These are phyloP conservation scores for Rhizopogon vinicolor DNA, from an alignment of 768 basidiomycete genomes.

Conservation along the genomic window DNA sequence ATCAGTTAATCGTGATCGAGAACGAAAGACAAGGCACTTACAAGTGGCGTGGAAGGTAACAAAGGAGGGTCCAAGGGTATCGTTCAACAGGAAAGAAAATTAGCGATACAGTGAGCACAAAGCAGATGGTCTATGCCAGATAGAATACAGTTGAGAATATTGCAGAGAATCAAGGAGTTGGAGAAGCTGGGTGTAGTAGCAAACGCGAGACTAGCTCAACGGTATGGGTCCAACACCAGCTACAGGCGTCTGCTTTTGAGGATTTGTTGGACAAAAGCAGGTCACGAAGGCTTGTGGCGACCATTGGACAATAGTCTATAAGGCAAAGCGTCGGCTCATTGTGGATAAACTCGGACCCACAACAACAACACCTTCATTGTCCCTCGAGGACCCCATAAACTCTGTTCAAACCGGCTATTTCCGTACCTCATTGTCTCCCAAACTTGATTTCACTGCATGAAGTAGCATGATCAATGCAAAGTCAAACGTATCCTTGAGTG, in stretches of 20 bases:
- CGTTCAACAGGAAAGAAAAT: not conserved
- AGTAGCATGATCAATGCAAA: not conserved
- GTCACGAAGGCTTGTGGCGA: conserved; percentile 7
- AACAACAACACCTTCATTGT: conserved; percentile 18
- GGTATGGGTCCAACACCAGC: not conserved
- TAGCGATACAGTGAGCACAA: conserved; percentile 1
- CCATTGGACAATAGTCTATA: conserved; percentile 16
- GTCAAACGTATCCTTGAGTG: no score
- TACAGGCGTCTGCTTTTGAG: conserved; percentile 10
- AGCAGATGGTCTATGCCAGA: not conserved
- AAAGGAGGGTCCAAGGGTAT: not conserved
- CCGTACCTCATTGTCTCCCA: conserved; percentile 5
- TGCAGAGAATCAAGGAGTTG: not conserved
- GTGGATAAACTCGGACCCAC: conserved; percentile 10
- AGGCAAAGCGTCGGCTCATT: not conserved
- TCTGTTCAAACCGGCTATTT: conserved; percentile 1
- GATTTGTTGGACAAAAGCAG: conserved; percentile 8
- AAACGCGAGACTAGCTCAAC: conserved; percentile 18
- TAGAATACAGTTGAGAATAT: not conserved
- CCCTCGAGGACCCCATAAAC: conserved; percentile 8
- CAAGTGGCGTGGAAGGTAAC: not conserved
- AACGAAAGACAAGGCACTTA: not conserved
- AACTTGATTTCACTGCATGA: not conserved
- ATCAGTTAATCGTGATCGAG: not conserved
- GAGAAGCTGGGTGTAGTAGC: not conserved